A percentile compares a stretch with the other conserved stretches of the same genome.
Conservation (phyloP, 257 asterid species). For the Solanum bulbocastanum region DNA sequence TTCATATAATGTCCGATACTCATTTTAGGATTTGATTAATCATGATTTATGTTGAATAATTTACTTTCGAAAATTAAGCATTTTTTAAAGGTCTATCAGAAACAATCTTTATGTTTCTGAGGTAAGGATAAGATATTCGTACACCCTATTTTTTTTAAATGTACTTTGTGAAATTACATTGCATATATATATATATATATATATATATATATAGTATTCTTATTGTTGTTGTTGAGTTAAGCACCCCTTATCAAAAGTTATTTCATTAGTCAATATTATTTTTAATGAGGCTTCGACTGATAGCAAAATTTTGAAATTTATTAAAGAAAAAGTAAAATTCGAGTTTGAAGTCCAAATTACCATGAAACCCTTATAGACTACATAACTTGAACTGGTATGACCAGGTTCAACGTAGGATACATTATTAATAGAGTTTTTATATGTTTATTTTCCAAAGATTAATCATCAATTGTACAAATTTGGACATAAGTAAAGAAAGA, state of each 20-base stretch:
- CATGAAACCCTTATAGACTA: background rate
- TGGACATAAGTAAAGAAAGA: background rate
- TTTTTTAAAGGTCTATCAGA: background rate
- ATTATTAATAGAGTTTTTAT: background rate
- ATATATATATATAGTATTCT: too few species aligned
- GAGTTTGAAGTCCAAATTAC: background rate
- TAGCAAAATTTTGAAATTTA: background rate
- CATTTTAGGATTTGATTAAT: too few species aligned
- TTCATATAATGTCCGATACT: background rate
- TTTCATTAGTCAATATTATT: background rate
- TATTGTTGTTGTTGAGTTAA: too few species aligned
- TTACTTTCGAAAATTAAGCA: too few species aligned
- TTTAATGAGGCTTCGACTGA: background rate
- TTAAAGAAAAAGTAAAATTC: background rate
- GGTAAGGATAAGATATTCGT: rapidly evolving
- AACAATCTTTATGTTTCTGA: too few species aligned
- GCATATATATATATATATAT: too few species aligned
- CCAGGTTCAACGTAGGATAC: background rate
- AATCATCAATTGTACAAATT: background rate
- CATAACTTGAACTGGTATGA: background rate
- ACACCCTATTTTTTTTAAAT: too few species aligned
- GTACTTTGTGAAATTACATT: too few species aligned
- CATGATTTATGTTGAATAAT: too few species aligned
- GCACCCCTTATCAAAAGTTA: background rate
- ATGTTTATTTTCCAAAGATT: background rate